Base-by-base conservation (phyloP, 805 yeast genomes). In the Ogataea trehalophila region DNA sequence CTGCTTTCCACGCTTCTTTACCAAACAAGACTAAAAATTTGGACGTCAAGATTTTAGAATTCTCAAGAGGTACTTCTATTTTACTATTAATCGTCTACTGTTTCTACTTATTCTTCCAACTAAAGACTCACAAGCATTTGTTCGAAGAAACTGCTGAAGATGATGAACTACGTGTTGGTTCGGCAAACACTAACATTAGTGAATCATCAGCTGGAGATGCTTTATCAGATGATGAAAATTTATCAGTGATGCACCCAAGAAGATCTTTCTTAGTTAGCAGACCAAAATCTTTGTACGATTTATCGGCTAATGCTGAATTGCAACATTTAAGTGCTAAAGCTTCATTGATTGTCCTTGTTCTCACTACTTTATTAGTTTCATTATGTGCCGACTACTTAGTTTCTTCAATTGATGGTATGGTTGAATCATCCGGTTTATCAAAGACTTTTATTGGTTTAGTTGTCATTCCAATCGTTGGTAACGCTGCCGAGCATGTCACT, bases 401-500 rank as follows among this genome's bases (percentile, higher is more conserved):
- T 44, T 94, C 95, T 26, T 85, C 96, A 20, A 94, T 94, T 59
- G 98, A 94, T 68, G 85, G 79, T 48, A 80, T 92, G 53, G 98
- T 94, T 35, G 87, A 73, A 49, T 70, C 81, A 31, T 81, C 95
- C 2, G 96, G 96, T 4, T 74, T 94, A 46, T 87, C 96, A 39
- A 91, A 92, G 76, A 90, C 98, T 0, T 94, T 94, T 60, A 89
- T 94, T 60, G 98, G 98, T 65, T 74, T 94, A 56, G 85, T 94
- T 57, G 81, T 94, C 41, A 85, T 94, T 52, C 99, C 99, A 37
- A 92, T 94, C 53, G 98, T 94, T 26, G 99, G 98, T 47, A 94
- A 94, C 61, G 99, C 99, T 3, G 98, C 98, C 13, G 99, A 94
- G 68, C 99, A 94, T 67, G 98, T 89, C 44, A 94, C 99, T 17